Percentiles rank a stretch among this genome's conserved stretches.
Evolutionary conservation across 2,329 filamentous ascomycete species (phyloP).

Genomic region (Aspergillus bombycis): DNA sequence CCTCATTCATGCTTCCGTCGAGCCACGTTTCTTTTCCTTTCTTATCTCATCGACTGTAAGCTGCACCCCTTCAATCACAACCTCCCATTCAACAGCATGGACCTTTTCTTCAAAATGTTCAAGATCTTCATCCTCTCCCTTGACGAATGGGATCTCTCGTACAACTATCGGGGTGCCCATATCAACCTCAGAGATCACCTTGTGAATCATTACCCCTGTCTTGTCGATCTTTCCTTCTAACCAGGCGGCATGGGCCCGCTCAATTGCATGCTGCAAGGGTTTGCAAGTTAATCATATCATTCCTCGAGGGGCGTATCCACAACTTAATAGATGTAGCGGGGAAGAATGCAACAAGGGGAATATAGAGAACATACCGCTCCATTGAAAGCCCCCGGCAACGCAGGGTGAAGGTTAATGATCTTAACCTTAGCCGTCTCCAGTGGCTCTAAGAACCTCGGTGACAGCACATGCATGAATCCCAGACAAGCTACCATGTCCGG

Average conservation of each 20-base stretch:
- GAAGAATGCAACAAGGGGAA: not conserved
- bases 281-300: constrained; percentile 6
- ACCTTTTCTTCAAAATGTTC: constrained; percentile 71
- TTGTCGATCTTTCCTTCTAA: constrained; percentile 66
- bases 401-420: constrained; percentile 83
- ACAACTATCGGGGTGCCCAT: constrained; percentile 74
- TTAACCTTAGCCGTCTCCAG: constrained; percentile 63
- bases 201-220: constrained; percentile 87
- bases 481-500: constrained; percentile 80
- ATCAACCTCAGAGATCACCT: constrained; percentile 80
- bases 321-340: not conserved
- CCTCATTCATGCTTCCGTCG: not conserved
- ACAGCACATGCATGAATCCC: constrained; percentile 87
- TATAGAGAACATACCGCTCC: constrained; percentile 56
- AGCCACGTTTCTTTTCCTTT: constrained; percentile 22
- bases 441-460: constrained; percentile 69
- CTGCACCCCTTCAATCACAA: constrained; percentile 73
- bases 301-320: not conserved
- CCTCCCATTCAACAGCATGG: constrained; percentile 73
- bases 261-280: constrained; percentile 64
- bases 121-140: constrained; percentile 63
- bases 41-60: constrained; percentile 38
- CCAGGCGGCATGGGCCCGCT: constrained; percentile 75
- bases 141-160: constrained; percentile 66
- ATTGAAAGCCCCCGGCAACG: constrained; percentile 73